Evolutionary conservation across 1,284 basidiomycete species (phyloP).

Genomic region (Fomitopsis palustris): DNA sequence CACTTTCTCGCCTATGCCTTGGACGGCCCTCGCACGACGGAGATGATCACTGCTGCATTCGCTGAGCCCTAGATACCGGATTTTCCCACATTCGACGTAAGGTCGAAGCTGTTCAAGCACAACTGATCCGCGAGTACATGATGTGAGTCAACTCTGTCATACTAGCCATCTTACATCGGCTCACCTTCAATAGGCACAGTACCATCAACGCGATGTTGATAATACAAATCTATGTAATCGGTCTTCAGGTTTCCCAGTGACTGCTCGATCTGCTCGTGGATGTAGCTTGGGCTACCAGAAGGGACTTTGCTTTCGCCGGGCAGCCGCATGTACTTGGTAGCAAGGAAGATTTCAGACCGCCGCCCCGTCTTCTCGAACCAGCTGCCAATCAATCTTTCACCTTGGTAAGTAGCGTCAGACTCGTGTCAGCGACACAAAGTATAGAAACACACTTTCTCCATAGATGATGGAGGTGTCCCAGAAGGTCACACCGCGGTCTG

Average conservation of each 20-base stretch:
- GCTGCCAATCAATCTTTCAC: slow-evolving; percentile 4
- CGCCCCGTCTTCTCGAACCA: slow-evolving; percentile 36
- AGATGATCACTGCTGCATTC: slow-evolving; percentile 40
- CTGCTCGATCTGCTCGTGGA: slow-evolving; percentile 25
- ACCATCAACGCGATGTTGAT: slow-evolving; percentile 29
- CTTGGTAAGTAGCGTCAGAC: not conserved
- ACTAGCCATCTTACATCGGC: too few species aligned
- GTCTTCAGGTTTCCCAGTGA: slow-evolving; percentile 34
- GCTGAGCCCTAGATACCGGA: slow-evolving; percentile 39
- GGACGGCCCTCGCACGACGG: slow-evolving; percentile 37
- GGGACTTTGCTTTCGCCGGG: not conserved
- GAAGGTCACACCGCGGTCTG: slow-evolving; percentile 8
- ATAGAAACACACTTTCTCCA: slow-evolving; percentile 20
- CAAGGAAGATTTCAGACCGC: slow-evolving; percentile 41
- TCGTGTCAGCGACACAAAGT: slow-evolving; percentile 3
- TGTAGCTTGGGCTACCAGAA: slow-evolving; percentile 11
- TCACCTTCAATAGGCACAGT: slow-evolving; percentile 28
- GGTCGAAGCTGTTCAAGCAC: not conserved
- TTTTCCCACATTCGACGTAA: slow-evolving; percentile 29
- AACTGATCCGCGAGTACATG: too few species aligned
- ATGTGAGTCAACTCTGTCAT: too few species aligned
- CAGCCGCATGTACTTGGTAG: slow-evolving; percentile 39
- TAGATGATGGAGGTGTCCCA: slow-evolving; percentile 32
- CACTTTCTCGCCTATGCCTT: slow-evolving; percentile 27
- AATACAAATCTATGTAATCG: slow-evolving; percentile 37